These are phyloP conservation scores for Curvularia sp. DNA, from an alignment of 2,329 filamentous ascomycete species.

Conservation along the genomic window DNA sequence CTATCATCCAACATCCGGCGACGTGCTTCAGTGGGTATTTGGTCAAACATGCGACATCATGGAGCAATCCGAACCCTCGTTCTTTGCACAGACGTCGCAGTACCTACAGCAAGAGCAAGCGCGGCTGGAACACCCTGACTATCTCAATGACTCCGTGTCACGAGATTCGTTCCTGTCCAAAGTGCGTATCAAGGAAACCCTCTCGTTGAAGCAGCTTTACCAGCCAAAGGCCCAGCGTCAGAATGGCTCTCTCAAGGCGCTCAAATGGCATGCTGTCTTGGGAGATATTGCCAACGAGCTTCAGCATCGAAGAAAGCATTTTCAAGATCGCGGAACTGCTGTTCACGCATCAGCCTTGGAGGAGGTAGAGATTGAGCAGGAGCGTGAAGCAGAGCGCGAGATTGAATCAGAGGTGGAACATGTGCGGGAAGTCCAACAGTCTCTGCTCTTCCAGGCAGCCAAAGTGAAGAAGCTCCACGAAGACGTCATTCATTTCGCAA, in stretches of 20 bases:
- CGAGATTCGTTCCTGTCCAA: slow-evolving; percentile 54
- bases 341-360: slow-evolving; percentile 62
- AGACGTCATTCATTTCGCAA: slow-evolving; percentile 57
- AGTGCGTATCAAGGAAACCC: slow-evolving; percentile 62
- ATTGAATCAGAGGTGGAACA: slow-evolving; percentile 66
- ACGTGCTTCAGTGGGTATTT: slow-evolving; percentile 68
- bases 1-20: slow-evolving; percentile 53
- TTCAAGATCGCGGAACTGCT: slow-evolving; percentile 56
- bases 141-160: slow-evolving; percentile 43
- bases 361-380: slow-evolving; percentile 64
- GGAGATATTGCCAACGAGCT: slow-evolving; percentile 48
- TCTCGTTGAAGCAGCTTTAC: slow-evolving; percentile 67
- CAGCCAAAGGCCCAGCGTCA: slow-evolving; percentile 41
- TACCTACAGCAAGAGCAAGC: slow-evolving; percentile 66
- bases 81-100: slow-evolving; percentile 66
- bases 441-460: slow-evolving; percentile 51
- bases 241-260: slow-evolving; percentile 10
- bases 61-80: slow-evolving; percentile 66
- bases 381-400: slow-evolving; percentile 60
- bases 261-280: slow-evolving; percentile 37
- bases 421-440: slow-evolving; percentile 63
- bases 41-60: slow-evolving; percentile 68
- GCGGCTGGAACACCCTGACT: slow-evolving; percentile 52
- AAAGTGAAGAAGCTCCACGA: slow-evolving; percentile 58
- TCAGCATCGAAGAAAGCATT: slow-evolving; percentile 41